Evolutionary conservation across 768 basidiomycete genomes (phyloP).

Genomic region (Cystoderma amianthinum): DNA sequence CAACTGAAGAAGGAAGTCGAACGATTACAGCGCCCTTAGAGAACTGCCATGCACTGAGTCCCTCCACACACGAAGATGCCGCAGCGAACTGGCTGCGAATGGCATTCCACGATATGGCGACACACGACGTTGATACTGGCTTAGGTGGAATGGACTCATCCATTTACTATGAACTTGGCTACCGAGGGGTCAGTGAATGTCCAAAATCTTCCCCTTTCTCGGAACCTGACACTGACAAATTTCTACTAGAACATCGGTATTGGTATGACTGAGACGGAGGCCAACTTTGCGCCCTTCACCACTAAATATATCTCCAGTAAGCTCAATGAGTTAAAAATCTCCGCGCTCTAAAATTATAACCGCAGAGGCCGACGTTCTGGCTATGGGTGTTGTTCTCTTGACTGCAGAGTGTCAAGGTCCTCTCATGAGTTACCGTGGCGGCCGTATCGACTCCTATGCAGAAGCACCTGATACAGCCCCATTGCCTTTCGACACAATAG

Average conservation of each 20-base stretch:
- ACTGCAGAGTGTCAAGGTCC: slow-evolving; percentile 40
- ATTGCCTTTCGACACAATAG: slow-evolving; percentile 31
- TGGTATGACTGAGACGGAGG: slow-evolving; percentile 35
- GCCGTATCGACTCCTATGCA: slow-evolving; percentile 30
- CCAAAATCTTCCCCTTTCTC: neutral
- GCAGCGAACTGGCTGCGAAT: slow-evolving; percentile 28
- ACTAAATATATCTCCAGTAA: slow-evolving; percentile 37
- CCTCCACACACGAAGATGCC: slow-evolving; percentile 19
- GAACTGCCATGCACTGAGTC: slow-evolving; percentile 20
- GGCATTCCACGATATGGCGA: slow-evolving; percentile 47
- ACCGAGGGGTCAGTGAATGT: slow-evolving; percentile 25
- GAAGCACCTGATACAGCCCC: slow-evolving; percentile 34
- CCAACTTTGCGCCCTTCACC: slow-evolving; percentile 32
- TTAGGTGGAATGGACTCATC: slow-evolving; percentile 46
- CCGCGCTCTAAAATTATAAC: neutral
- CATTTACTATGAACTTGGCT: slow-evolving; percentile 37
- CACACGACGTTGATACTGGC: slow-evolving; percentile 35
- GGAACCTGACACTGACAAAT: neutral
- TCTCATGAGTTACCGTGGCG: slow-evolving; percentile 30
- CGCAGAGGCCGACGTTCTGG: slow-evolving; percentile 38
- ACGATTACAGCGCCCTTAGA: slow-evolving; percentile 21
- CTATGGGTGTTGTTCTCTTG: slow-evolving; percentile 28
- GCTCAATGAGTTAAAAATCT: neutral
- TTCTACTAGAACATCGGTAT: slow-evolving; percentile 35
- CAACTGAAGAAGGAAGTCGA: slow-evolving; percentile 16